Evolutionary conservation across 345 rosid species (phyloP).

Genomic region (Raphanus raphanistrum): DNA sequence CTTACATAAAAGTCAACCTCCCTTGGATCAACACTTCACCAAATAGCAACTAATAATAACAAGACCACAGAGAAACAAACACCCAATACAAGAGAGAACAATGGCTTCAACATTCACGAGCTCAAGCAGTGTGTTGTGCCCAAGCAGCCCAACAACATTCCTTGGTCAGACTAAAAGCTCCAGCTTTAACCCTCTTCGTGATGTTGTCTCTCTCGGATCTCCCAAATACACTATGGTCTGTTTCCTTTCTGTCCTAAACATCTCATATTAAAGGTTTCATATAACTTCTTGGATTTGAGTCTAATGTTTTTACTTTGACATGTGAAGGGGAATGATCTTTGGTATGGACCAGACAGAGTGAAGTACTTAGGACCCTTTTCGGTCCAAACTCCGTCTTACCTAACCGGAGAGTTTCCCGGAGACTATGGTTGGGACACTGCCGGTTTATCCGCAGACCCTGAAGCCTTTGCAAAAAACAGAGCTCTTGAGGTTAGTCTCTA

Average conservation of each 20-base stretch:
- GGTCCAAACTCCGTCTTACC: slow-evolving; percentile 89
- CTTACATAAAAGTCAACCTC: slow-evolving; percentile 17
- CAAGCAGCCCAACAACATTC: slow-evolving; percentile 64
- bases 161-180: slow-evolving; percentile 64
- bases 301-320: not conserved
- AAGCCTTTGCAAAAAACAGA: slow-evolving; percentile 92
- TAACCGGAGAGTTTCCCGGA: slow-evolving; percentile 90
- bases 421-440: slow-evolving; percentile 99
- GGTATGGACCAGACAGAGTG: slow-evolving; percentile 97
- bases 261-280: not conserved
- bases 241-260: not conserved
- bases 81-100: slow-evolving; percentile 25
- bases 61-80: not conserved
- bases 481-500: slow-evolving; percentile 74
- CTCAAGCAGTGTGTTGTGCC: slow-evolving; percentile 64
- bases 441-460: slow-evolving; percentile 91
- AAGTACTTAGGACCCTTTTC: slow-evolving; percentile 98
- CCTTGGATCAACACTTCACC: slow-evolving; percentile 22
- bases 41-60: slow-evolving; percentile 24
- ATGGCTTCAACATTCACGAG: slow-evolving; percentile 62
- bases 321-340: slow-evolving; percentile 67
- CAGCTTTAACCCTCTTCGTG: slow-evolving; percentile 62
- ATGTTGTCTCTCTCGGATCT: slow-evolving; percentile 64
- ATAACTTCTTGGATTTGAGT: slow-evolving; percentile 23
- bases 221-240: slow-evolving; percentile 76